These are phyloP conservation scores for Ceratocystis cubensis DNA, from an alignment of 2,329 filamentous ascomycete species.

Conservation along the genomic window DNA sequence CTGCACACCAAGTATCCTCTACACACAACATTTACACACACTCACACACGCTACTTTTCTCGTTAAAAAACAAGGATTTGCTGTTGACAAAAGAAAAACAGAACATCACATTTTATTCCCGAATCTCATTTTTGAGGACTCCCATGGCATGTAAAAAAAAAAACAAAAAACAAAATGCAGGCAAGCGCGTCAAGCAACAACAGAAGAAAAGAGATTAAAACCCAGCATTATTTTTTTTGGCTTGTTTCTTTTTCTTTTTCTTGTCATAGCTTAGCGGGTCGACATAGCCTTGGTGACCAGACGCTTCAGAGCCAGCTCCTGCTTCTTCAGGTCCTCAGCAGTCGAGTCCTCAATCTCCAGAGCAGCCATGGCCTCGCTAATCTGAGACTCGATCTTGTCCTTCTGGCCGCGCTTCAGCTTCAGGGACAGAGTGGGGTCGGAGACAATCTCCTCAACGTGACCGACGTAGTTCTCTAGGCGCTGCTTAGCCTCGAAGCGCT, in stretches of 20 bases:
- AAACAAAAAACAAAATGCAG: constrained; percentile 22
- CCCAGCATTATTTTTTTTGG: constrained; percentile 15
- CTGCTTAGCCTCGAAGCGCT: constrained; percentile 98
- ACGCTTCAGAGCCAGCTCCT: constrained; percentile 95
- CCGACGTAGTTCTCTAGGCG: constrained; percentile 98
- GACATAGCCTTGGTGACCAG: constrained; percentile 98
- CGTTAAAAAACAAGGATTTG: not conserved
- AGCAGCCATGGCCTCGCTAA: constrained; percentile 94
- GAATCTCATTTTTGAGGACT: constrained; percentile 27
- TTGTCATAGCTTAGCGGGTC: constrained; percentile 52
- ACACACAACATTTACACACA: too few species aligned
- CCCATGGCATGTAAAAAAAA: constrained; percentile 26
- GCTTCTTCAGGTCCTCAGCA: constrained; percentile 97
- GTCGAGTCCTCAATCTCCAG: constrained; percentile 87
- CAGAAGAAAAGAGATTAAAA: constrained; percentile 17
- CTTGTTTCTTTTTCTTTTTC: constrained; percentile 13
- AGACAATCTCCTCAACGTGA: constrained; percentile 97
- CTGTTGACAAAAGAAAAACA: constrained; percentile 26
- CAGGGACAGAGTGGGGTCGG: constrained; percentile 85
- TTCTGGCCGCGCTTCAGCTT: constrained; percentile 99
- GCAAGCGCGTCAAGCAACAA: constrained; percentile 10
- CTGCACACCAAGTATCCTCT: too few species aligned
- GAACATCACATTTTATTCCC: constrained; percentile 30
- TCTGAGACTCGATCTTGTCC: constrained; percentile 97
- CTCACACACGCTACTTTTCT: not conserved